Evolutionary conservation across 2,329 filamentous ascomycete species (phyloP).

Genomic region (Cladophialophora psammophila): DNA sequence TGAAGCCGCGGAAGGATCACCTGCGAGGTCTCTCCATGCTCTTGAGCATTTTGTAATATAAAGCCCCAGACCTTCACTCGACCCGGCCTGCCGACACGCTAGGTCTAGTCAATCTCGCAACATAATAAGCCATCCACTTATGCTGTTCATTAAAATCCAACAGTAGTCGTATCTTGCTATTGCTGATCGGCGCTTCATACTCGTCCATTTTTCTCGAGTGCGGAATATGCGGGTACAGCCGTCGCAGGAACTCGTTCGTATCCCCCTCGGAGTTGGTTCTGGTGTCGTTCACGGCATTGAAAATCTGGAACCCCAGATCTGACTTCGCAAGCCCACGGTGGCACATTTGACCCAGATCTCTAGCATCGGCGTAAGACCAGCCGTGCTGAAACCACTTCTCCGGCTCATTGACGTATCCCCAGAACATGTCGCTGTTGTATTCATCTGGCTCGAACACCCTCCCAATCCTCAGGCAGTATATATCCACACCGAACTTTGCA

Average conservation of each 20-base stretch:
- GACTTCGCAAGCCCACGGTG: conserved; percentile 60
- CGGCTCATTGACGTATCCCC: conserved; percentile 59
- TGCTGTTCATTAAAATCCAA: conserved; percentile 66
- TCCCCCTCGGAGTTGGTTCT: conserved; percentile 61
- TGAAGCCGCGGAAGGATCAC: too few species aligned
- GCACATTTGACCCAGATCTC: conserved; percentile 68
- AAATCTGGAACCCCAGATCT: conserved; percentile 67
- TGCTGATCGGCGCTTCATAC: conserved; percentile 66
- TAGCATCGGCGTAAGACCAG: conserved; percentile 69
- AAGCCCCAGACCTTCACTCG: too few species aligned
- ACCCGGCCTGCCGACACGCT: not conserved
- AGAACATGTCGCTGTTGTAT: conserved; percentile 61
- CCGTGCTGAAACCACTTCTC: conserved; percentile 63
- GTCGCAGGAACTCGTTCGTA: conserved; percentile 60
- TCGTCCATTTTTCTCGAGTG: conserved; percentile 64
- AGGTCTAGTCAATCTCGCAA: not conserved
- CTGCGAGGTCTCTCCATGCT: too few species aligned
- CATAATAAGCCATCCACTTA: conserved; percentile 59
- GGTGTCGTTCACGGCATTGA: conserved; percentile 69
- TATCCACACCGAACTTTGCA: conserved; percentile 61
- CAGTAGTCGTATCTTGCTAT: conserved; percentile 65
- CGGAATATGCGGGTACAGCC: conserved; percentile 56
- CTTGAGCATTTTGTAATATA: too few species aligned
- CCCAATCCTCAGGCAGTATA: conserved; percentile 67
- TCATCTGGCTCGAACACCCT: conserved; percentile 68